phyloP scores from a whole-genome alignment of 768 basidiomycete genomes.

The Candolleomyces eurysporus region DNA sequence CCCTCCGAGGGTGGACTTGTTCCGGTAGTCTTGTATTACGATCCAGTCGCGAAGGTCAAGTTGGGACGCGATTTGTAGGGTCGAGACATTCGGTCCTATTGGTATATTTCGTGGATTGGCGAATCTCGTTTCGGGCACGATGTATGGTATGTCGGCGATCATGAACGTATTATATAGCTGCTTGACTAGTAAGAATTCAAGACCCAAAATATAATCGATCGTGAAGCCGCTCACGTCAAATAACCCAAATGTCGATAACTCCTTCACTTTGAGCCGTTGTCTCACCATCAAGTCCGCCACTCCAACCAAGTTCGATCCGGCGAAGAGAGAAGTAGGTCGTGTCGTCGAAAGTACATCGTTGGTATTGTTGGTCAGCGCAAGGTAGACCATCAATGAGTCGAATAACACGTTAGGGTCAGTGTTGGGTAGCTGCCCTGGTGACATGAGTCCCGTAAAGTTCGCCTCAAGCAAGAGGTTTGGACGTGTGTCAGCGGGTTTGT shows the following conservation, averaged over 20 bases:
- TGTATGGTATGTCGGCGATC: slow-evolving; percentile 5
- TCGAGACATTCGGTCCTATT: slow-evolving; percentile 9
- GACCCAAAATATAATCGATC: not conserved
- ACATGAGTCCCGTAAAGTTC: not conserved
- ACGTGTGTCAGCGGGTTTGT: not conserved
- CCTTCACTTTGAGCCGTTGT: slow-evolving; percentile 3
- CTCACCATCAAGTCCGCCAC: slow-evolving; percentile 6
- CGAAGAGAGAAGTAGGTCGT: slow-evolving; percentile 12
- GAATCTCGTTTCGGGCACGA: slow-evolving; percentile 10
- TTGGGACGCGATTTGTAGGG: slow-evolving; percentile 12
- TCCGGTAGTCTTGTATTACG: slow-evolving; percentile 16
- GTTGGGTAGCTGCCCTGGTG: not conserved
- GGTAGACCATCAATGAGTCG: slow-evolving; percentile 6
- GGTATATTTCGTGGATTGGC: not conserved
- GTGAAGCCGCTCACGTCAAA: slow-evolving; percentile 9
- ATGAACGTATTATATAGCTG: slow-evolving; percentile 15
- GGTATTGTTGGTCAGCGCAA: slow-evolving; percentile 13
- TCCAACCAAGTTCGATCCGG: slow-evolving; percentile 16
- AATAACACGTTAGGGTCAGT: not conserved
- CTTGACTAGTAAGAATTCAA: not conserved
- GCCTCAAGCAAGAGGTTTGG: not conserved
- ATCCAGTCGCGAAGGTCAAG: slow-evolving; percentile 12
- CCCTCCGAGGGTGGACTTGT: slow-evolving; percentile 16
- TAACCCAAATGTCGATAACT: slow-evolving; percentile 12
- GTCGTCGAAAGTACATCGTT: slow-evolving; percentile 7